Conservation (phyloP, 257 asterid species). For the Plantago ovata region DNA sequence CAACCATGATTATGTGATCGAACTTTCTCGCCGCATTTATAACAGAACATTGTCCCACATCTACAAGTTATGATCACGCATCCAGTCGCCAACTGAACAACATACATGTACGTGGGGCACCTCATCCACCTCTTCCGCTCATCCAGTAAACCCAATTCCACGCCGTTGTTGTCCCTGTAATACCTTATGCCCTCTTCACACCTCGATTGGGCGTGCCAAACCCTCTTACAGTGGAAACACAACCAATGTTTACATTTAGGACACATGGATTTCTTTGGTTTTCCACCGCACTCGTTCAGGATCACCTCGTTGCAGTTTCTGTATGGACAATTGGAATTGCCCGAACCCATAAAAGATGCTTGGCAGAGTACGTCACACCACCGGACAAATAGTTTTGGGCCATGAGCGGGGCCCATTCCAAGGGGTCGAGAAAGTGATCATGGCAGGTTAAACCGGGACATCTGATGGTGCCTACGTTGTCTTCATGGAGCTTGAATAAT, state of each 20-base stretch:
- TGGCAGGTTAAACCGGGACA: slow-evolving; percentile 62
- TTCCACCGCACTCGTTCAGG: slow-evolving; percentile 69
- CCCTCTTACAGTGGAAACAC: slow-evolving; percentile 54
- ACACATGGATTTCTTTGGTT: slow-evolving; percentile 41
- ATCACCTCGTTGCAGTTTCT: slow-evolving; percentile 48
- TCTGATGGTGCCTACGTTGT: slow-evolving; percentile 37
- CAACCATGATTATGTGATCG: too few relatives aligned
- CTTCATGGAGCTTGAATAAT: slow-evolving; percentile 58
- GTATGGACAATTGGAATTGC: slow-evolving; percentile 48
- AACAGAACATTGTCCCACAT: slow-evolving; percentile 14
- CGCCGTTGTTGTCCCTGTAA: slow-evolving; percentile 38
- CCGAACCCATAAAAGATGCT: slow-evolving; percentile 30
- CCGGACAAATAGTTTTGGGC: slow-evolving; percentile 38
- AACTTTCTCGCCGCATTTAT: background rate
- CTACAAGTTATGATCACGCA: slow-evolving; percentile 57
- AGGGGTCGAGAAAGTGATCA: slow-evolving; percentile 46
- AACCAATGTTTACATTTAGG: slow-evolving; percentile 52
- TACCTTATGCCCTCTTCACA: slow-evolving; percentile 43
- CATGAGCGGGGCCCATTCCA: slow-evolving; percentile 35
- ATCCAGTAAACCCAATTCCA: slow-evolving; percentile 48
- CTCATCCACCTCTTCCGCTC: slow-evolving; percentile 57
- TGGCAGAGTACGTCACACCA: slow-evolving; percentile 71
- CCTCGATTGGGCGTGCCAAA: slow-evolving; percentile 54
- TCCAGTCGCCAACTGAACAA: slow-evolving; percentile 50
- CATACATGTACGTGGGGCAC: slow-evolving; percentile 63